Evolutionary conservation across 768 basidiomycete species (phyloP).

Genomic region (Auricularia sp.): DNA sequence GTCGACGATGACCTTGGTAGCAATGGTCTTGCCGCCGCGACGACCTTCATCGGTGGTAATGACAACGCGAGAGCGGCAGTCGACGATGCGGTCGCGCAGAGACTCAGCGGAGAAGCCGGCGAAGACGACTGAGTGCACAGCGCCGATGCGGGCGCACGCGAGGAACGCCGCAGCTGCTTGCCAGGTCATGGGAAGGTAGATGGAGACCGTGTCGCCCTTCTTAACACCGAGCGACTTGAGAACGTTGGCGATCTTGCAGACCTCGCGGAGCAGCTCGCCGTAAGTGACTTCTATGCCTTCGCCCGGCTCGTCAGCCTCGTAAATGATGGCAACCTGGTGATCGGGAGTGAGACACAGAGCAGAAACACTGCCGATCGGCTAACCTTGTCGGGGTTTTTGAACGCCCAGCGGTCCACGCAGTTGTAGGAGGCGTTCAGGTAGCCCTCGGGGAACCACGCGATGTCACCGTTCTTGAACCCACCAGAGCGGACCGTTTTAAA

Average conservation of each 20-base stretch:
- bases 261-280: slow-evolving; percentile 79
- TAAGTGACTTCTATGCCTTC: slow-evolving; percentile 70
- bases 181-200: slow-evolving; percentile 92
- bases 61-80: slow-evolving; percentile 83
- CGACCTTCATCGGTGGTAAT: slow-evolving; percentile 93
- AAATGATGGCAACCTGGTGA: slow-evolving; percentile 85
- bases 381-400: slow-evolving; percentile 75
- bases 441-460: slow-evolving; percentile 95
- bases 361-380: background rate
- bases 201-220: slow-evolving; percentile 90
- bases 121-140: slow-evolving; percentile 94
- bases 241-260: slow-evolving; percentile 82
- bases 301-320: slow-evolving; percentile 92
- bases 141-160: slow-evolving; percentile 93
- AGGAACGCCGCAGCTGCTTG: slow-evolving; percentile 94
- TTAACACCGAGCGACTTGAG: slow-evolving; percentile 82
- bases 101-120: slow-evolving; percentile 95
- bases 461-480: slow-evolving; percentile 73
- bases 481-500: slow-evolving; percentile 83
- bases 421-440: slow-evolving; percentile 91
- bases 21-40: slow-evolving; percentile 90
- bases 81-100: slow-evolving; percentile 81
- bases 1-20: slow-evolving; percentile 90
- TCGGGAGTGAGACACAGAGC: background rate
- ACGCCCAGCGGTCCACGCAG: slow-evolving; percentile 95